A percentile compares a stretch with the other conserved stretches of the same genome.
Conservation (phyloP, 1,284 basidiomycete species). For the Anthracocystis walkeri region DNA sequence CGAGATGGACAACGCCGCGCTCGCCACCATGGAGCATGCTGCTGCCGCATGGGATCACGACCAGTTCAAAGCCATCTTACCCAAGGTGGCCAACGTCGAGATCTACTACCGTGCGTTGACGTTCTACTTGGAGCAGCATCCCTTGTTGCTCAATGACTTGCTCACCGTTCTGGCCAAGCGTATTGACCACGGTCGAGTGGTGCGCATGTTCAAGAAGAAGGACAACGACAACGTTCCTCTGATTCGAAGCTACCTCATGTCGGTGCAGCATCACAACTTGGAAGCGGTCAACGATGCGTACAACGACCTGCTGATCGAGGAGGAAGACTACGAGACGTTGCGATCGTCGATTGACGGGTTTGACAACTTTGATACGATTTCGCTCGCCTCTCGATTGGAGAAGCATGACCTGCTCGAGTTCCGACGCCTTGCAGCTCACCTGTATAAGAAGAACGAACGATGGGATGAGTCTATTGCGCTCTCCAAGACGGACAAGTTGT, state of each 20-base stretch:
- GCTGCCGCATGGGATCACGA: conserved; percentile 99
- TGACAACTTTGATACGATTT: conserved; percentile 95
- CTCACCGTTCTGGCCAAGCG: conserved; percentile 90
- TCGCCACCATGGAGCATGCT: conserved; percentile 97
- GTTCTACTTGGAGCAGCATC: conserved; percentile 86
- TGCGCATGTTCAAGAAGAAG: conserved; percentile 84
- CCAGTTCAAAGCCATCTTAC: conserved; percentile 77
- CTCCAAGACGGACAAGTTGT: conserved; percentile 94
- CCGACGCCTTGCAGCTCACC: conserved; percentile 85
- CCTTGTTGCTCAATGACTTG: conserved; percentile 90
- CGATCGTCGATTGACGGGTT: conserved; percentile 96
- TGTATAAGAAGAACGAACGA: conserved; percentile 95
- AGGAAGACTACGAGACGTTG: conserved; percentile 97
- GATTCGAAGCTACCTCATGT: conserved; percentile 94
- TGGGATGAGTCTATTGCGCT: conserved; percentile 96
- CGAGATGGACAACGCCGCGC: conserved; percentile 92
- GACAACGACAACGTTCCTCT: conserved; percentile 95
- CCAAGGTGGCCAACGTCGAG: conserved; percentile 90
- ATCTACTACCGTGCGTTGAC: conserved; percentile 85
- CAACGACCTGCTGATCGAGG: conserved; percentile 95
- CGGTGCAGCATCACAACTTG: conserved; percentile 94
- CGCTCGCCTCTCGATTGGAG: conserved; percentile 86
- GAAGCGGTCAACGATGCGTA: conserved; percentile 98
- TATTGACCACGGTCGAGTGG: conserved; percentile 93
- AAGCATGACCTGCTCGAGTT: conserved; percentile 94